A percentile compares a stretch with the other conserved stretches of the same genome.
These are phyloP conservation scores for Silene conica DNA, from an alignment of 148 eudicot genomes.

Conservation along the genomic window DNA sequence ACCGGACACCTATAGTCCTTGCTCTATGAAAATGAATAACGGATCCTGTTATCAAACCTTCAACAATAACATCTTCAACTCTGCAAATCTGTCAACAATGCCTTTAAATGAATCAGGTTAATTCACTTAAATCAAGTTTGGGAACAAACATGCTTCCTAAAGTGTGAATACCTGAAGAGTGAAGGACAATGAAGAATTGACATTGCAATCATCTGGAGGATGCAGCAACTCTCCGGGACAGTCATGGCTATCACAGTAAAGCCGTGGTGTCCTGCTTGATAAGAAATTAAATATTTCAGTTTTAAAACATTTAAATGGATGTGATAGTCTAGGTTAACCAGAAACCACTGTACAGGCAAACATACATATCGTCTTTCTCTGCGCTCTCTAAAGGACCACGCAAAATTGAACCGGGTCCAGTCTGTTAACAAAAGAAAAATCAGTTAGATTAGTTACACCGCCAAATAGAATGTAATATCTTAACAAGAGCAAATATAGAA, in stretches of 20 bases:
- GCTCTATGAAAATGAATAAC: constrained; percentile 94
- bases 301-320: background rate
- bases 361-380: constrained; percentile 65
- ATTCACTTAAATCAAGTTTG: background rate
- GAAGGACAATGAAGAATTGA: constrained; percentile 79
- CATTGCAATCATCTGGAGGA: constrained; percentile 99
- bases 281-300: constrained; percentile 14
- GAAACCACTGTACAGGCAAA: constrained; percentile 10
- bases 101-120: constrained; percentile 5
- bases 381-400: constrained; percentile 75
- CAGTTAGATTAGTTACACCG: background rate
- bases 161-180: constrained; percentile 72
- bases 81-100: constrained; percentile 65
- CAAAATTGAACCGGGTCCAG: constrained; percentile 85
- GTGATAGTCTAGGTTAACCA: background rate
- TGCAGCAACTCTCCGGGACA: constrained; percentile 83
- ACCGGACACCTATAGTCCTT: constrained; percentile 54
- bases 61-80: constrained; percentile 88
- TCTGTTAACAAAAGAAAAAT: constrained; percentile 37
- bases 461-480: constrained; percentile 10
- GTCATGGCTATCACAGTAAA: constrained; percentile 65
- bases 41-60: constrained; percentile 84
- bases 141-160: background rate
- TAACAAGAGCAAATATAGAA: background rate
- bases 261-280: constrained; percentile 60